Base-by-base conservation (phyloP, 1,139 yeast genomes). In the Arxiozyma slooffiae region DNA sequence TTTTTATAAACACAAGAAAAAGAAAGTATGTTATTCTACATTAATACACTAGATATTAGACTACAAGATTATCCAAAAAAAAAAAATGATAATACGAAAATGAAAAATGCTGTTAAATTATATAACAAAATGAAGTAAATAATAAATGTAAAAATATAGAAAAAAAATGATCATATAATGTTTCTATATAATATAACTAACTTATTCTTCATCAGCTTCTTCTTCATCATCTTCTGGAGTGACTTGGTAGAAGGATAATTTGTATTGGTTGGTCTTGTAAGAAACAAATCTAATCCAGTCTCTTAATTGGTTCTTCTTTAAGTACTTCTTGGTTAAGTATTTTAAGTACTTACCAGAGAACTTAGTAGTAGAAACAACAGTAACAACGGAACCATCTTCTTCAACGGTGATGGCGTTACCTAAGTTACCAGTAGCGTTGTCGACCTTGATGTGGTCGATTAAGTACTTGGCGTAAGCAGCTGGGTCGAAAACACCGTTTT, bases 231-330 rank as follows among this genome's bases (percentile, higher is more conserved):
- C 97, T 69, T 90, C 96, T 68, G 87, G 92, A 71, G 94, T 92
- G 76, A 92, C 94, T 77, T 95, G 89, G 96, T 88, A 94, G 96
- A 92, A 94, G 78, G 94, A 90, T 80, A 94, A 85, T 76, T 87
- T 88, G 88, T 92, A 94, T 75, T 82, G 84, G 85, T 92, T 89
- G 77, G 87, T 88, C 80, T 89, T 85, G 72, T 86, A 82, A 65
- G 98, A 86, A 67, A 92, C 96, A 71, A 94, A 92, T 84, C 98
- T 94, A 78, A 94, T 89, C 98, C 98, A 92, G 81, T 92, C 98
- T 81, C 94, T 85, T 80, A 90, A 86, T 79, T 87, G 95, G 94
- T 89, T 88, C 88, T 92, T 92, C 96, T 92, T 92, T 78, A 92
- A 87, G 94, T 88, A 92, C 83, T 95, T 90, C 89, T 92, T 92